These are phyloP conservation scores for Suillus alpinus DNA, from an alignment of 768 basidiomycete genomes.

Conservation along the genomic window DNA sequence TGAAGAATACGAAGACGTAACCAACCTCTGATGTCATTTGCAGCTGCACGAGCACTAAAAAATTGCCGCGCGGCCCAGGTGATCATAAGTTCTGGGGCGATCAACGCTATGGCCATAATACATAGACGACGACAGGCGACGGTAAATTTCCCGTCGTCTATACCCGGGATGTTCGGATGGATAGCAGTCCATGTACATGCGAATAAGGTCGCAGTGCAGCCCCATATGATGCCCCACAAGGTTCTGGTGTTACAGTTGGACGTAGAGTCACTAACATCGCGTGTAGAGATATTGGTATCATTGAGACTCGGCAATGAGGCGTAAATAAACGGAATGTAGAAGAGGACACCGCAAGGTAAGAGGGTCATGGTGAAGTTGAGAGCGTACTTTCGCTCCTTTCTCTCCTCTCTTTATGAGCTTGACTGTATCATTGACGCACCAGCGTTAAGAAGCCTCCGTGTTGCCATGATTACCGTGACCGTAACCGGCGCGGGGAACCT, in stretches of 20 bases:
- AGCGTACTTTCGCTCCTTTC: neutral
- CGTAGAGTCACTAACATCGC: neutral
- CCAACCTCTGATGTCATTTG: neutral
- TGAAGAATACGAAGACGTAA: neutral
- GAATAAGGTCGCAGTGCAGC: conserved; percentile 27
- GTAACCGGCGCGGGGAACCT: too few relatives aligned
- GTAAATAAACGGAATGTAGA: neutral
- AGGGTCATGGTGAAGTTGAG: neutral
- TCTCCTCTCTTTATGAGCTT: neutral
- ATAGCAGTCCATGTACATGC: conserved; percentile 29
- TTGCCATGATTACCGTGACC: too few relatives aligned
- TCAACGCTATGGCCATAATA: conserved; percentile 19
- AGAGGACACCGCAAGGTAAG: neutral
- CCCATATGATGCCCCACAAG: conserved; percentile 31
- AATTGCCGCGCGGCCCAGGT: conserved; percentile 26
- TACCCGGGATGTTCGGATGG: conserved; percentile 29
- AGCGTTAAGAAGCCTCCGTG: too few relatives aligned
- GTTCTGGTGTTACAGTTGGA: conserved; percentile 13
- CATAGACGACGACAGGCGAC: conserved; percentile 5
- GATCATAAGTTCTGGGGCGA: conserved; percentile 29
- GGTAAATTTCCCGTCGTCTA: conserved; percentile 8
- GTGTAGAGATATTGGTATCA: neutral
- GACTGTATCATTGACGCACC: neutral
- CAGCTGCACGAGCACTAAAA: conserved; percentile 12
- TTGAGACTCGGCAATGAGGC: neutral